A percentile compares a stretch with the other conserved stretches of the same genome.
Conservation (phyloP, 768 basidiomycete species). For the Piloderma croceum region DNA sequence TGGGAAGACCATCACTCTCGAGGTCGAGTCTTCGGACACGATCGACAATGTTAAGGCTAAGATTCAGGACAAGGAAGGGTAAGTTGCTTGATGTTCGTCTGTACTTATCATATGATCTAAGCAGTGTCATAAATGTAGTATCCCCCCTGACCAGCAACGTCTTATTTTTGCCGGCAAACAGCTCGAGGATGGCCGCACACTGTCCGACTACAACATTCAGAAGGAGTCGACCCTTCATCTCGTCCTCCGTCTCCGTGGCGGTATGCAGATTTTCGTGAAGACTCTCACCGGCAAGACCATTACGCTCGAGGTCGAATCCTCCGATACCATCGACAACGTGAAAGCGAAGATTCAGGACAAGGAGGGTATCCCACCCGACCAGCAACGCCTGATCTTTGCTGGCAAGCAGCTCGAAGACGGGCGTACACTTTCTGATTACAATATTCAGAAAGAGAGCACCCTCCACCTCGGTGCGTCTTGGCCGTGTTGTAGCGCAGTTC, state of each 20-base stretch:
- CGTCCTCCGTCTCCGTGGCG: constrained; percentile 67
- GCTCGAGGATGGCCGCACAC: constrained; percentile 87
- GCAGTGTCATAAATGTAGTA: too few relatives aligned
- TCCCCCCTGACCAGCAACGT: constrained; percentile 83
- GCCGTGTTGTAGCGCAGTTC: neutral
- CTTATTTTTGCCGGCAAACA: constrained; percentile 94
- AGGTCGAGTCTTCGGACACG: too few relatives aligned
- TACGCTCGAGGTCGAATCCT: constrained; percentile 70
- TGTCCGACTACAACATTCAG: constrained; percentile 81
- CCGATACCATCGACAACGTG: constrained; percentile 72
- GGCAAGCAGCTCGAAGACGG: constrained; percentile 79
- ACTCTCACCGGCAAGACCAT: constrained; percentile 74
- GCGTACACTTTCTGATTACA: constrained; percentile 72
- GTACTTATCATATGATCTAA: too few relatives aligned
- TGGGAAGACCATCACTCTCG: too few relatives aligned
- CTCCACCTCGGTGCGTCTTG: constrained; percentile 46
- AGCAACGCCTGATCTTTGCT: constrained; percentile 72
- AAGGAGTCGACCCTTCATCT: constrained; percentile 74
- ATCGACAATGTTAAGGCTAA: too few relatives aligned
- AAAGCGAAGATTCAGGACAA: constrained; percentile 78
- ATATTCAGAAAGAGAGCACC: constrained; percentile 72
- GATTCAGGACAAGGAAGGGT: too few relatives aligned
- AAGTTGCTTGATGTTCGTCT: too few relatives aligned
- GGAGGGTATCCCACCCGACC: constrained; percentile 75
- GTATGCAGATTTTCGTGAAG: constrained; percentile 72